Conservation (phyloP, 2,329 filamentous ascomycete species). For the Capronia epimyces region DNA sequence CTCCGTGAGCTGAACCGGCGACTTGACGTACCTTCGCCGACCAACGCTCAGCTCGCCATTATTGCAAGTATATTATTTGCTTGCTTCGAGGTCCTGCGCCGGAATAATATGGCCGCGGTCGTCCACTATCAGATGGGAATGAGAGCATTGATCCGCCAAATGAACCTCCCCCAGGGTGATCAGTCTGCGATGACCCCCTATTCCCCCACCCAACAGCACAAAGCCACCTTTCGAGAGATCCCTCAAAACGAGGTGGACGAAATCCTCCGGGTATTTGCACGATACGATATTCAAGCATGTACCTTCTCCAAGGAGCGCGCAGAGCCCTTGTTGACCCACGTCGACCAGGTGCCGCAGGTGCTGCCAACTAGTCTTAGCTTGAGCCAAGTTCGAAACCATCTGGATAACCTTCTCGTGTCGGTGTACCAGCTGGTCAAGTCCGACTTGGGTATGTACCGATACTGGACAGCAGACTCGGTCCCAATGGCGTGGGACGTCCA, state of each 20-base stretch:
- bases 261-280: conserved; percentile 29
- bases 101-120: conserved; percentile 31
- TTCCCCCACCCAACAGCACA: conserved; percentile 10
- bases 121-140: conserved; percentile 29
- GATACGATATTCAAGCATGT: conserved; percentile 31
- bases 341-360: conserved; percentile 19
- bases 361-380: conserved; percentile 25
- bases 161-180: conserved; percentile 29
- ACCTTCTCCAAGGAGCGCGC: conserved; percentile 28
- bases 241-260: conserved; percentile 29
- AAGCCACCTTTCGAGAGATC: conserved; percentile 22
- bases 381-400: conserved; percentile 27
- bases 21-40: conserved; percentile 36
- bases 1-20: conserved; percentile 48
- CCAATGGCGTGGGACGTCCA: conserved; percentile 24
- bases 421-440: conserved; percentile 30
- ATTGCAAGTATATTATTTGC: conserved; percentile 61
- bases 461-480: conserved; percentile 24
- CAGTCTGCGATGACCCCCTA: conserved; percentile 23
- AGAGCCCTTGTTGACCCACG: conserved; percentile 19
- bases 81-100: conserved; percentile 52
- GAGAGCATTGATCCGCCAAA: conserved; percentile 28
- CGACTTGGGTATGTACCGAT: conserved; percentile 28
- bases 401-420: conserved; percentile 29
- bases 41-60: conserved; percentile 52